A percentile compares a stretch with the other conserved stretches of the same genome.
phyloP scores from a whole-genome alignment of 441 rosid genomes.

The Corymbia calophylla region DNA sequence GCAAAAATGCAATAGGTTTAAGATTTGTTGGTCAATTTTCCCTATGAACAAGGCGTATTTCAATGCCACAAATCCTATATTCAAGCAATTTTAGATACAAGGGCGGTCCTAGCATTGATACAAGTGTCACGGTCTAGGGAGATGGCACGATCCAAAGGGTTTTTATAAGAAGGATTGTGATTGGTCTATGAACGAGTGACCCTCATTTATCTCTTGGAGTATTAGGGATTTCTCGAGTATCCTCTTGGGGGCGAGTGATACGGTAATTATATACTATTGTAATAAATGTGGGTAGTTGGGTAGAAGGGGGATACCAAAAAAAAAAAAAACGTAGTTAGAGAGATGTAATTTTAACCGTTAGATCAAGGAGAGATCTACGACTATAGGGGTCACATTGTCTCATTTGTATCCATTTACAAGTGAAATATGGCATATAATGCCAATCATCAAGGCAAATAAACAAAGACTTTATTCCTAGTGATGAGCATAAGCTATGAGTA shows the following conservation, averaged over 20 bases:
- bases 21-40: no score
- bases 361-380: neutral
- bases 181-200: neutral
- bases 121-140: neutral
- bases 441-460: neutral
- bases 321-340: no score
- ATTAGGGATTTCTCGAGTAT: neutral
- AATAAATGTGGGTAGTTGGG: neutral
- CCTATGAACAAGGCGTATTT: neutral
- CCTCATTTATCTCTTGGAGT: neutral
- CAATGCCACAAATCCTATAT: neutral
- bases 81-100: neutral
- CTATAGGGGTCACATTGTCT: no score
- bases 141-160: neutral
- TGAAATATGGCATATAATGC: neutral
- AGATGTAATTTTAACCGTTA: no score
- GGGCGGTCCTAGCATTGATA: neutral
- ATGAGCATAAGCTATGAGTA: neutral
- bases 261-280: no score
- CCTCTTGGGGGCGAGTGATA: fast-evolving
- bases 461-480: neutral
- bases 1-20: no score
- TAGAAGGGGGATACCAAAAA: neutral
- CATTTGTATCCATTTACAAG: neutral
- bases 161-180: neutral